Conservation (phyloP, 768 basidiomycete species). For the Leccinum imitatum region DNA sequence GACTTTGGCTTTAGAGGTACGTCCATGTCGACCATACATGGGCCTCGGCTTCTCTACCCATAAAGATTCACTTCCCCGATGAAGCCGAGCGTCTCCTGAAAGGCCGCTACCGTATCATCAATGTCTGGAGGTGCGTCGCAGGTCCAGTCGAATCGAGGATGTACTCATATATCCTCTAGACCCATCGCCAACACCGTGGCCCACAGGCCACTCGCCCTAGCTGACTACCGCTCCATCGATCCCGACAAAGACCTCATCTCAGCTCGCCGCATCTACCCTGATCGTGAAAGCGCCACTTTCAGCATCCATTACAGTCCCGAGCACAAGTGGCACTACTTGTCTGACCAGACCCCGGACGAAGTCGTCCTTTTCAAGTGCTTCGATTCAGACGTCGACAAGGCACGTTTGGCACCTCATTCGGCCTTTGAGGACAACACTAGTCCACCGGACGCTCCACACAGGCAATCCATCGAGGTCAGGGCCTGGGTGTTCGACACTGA, state of each 20-base stretch:
- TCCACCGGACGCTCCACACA: neutral
- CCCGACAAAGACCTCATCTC: neutral
- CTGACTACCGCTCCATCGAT: neutral
- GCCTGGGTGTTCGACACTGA: neutral
- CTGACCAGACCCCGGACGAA: neutral
- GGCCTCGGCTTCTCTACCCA: neutral
- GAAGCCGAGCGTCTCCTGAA: conserved; percentile 10
- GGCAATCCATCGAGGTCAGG: neutral
- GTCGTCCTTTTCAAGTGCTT: neutral
- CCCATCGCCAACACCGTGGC: neutral
- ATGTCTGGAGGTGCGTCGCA: conserved; percentile 39
- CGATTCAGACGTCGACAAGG: neutral
- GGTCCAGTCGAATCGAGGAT: neutral
- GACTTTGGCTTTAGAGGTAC: conserved; percentile 12
- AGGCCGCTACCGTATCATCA: conserved; percentile 44
- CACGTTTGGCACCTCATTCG: neutral
- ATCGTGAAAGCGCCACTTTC: neutral
- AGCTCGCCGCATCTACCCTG: neutral
- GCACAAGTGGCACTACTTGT: neutral
- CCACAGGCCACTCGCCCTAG: neutral
- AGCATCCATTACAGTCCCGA: neutral
- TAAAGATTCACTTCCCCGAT: neutral
- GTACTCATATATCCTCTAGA: neutral
- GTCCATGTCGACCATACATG: neutral
- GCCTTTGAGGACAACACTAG: neutral